These are phyloP conservation scores for Angomonas deanei DNA, from an alignment of 208 protist species.

Conservation along the genomic window DNA sequence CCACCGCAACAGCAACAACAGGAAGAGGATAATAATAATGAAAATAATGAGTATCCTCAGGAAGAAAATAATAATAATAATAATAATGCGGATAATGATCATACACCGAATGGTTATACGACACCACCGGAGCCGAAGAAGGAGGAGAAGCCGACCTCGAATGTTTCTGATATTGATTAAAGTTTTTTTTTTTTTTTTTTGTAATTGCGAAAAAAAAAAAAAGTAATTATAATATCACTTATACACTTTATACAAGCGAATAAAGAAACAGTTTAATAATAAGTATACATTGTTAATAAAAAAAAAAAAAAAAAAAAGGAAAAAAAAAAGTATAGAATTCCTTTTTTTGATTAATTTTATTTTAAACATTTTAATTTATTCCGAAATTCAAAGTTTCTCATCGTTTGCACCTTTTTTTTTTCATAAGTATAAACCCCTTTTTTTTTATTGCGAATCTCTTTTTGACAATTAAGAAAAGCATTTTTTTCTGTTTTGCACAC, in stretches of 20 bases:
- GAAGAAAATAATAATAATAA: too few relatives aligned
- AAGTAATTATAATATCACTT: too few relatives aligned
- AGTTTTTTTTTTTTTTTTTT: too few relatives aligned
- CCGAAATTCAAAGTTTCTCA: neutral
- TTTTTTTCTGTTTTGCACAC: neutral
- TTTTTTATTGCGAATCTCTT: slow-evolving; percentile 2
- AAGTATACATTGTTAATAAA: too few relatives aligned
- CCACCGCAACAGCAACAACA: slow-evolving; percentile 1
- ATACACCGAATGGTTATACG: neutral
- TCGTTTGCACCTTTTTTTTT: slow-evolving; percentile 5
- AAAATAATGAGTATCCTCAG: neutral
- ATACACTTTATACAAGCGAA: too few relatives aligned
- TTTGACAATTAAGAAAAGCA: neutral
- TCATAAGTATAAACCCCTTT: neutral
- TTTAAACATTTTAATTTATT: slow-evolving; percentile 4
- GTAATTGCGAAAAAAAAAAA: slow-evolving; percentile 1
- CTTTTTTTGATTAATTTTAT: slow-evolving; percentile 11
- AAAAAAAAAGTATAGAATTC: too few relatives aligned
- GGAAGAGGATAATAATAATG: neutral
- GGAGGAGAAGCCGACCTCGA: slow-evolving; percentile 13
- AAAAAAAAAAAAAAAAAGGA: neutral
- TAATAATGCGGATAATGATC: slow-evolving; percentile 15
- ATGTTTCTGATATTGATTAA: slow-evolving; percentile 38
- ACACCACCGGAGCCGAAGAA: slow-evolving; percentile 4
- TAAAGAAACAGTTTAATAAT: too few relatives aligned